Conservation (phyloP, 2,329 filamentous ascomycete genomes). For the Ampelomyces quisqualis region DNA sequence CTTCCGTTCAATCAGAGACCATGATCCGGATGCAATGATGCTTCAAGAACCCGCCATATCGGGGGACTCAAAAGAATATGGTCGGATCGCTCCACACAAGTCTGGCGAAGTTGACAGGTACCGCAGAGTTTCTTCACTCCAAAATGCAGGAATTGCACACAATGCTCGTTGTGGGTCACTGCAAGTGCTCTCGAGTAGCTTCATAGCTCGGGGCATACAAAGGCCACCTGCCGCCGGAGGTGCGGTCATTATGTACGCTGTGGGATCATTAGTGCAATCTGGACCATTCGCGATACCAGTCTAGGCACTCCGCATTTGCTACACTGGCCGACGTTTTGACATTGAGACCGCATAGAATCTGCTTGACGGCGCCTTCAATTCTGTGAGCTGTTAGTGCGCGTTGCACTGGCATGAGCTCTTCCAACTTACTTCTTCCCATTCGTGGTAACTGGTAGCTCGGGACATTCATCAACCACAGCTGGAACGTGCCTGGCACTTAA, state of each 20-base stretch:
- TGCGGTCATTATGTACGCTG: background rate
- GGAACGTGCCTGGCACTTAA: constrained; percentile 89
- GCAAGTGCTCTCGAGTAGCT: too few relatives aligned
- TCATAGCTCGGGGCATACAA: too few relatives aligned
- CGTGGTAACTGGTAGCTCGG: constrained; percentile 84
- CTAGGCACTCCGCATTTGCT: constrained; percentile 83
- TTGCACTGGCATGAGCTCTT: background rate
- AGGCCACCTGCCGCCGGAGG: too few relatives aligned
- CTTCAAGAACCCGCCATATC: too few relatives aligned
- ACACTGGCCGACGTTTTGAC: constrained; percentile 90
- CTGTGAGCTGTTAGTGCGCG: constrained; percentile 46
- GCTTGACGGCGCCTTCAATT: constrained; percentile 94
- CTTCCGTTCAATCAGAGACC: too few relatives aligned
- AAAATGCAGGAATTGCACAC: too few relatives aligned
- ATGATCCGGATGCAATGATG: too few relatives aligned
- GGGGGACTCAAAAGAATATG: too few relatives aligned
- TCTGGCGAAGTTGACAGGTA: too few relatives aligned
- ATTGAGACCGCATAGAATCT: constrained; percentile 84
- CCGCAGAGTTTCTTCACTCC: too few relatives aligned
- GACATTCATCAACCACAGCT: constrained; percentile 75
- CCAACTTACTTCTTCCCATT: constrained; percentile 88
- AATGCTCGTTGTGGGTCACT: too few relatives aligned
- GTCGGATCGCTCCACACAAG: too few relatives aligned
- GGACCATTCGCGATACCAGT: constrained; percentile 81
- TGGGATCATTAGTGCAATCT: constrained; percentile 21